phyloP scores from a whole-genome alignment of 331 rosid genomes.

The Dryas integrifolia region DNA sequence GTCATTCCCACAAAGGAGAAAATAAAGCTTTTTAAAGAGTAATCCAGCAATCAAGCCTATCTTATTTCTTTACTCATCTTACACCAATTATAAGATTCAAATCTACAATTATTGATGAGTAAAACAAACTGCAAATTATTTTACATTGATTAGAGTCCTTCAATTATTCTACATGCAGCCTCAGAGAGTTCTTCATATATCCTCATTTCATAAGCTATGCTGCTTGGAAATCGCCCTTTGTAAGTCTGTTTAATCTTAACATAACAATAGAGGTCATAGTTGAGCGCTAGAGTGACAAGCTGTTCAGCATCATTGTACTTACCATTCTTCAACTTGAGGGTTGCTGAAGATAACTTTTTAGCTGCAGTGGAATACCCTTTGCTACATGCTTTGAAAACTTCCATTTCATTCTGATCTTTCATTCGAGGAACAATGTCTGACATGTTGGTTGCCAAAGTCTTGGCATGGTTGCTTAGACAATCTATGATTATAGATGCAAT shows the following conservation, averaged over 20 bases:
- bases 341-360: conserved; percentile 17
- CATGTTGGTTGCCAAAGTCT: conserved; percentile 22
- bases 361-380: conserved; percentile 2
- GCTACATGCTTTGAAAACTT: neutral
- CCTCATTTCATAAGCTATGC: neutral
- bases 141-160: conserved; percentile 22
- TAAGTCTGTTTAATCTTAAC: neutral
- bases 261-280: neutral
- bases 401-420: neutral
- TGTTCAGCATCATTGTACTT: conserved; percentile 11
- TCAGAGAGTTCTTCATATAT: conserved; percentile 33
- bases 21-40: too few relatives aligned
- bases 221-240: neutral
- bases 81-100: neutral
- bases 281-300: neutral
- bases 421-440: conserved; percentile 6
- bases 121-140: neutral
- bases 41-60: neutral
- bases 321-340: conserved; percentile 6
- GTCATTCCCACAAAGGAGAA: too few relatives aligned
- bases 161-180: conserved; percentile 38
- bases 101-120: neutral
- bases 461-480: conserved; percentile 24
- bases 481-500: conserved; percentile 12
- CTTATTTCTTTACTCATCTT: neutral